Evolutionary conservation across 2,329 filamentous ascomycete genomes (phyloP).

Genomic region (Penicillium aurantiogriseum): DNA sequence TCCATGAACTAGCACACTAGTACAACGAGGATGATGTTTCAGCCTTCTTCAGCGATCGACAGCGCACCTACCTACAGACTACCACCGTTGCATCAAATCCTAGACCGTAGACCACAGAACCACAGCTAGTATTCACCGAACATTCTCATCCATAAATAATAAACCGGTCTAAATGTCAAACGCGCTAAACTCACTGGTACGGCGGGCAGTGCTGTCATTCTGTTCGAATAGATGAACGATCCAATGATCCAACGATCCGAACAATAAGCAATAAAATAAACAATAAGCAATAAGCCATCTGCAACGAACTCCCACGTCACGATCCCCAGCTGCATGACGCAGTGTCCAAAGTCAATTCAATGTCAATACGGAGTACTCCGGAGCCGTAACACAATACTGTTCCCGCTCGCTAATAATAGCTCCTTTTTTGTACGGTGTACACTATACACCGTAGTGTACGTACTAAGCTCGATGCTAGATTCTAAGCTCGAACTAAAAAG

Average conservation of each 20-base stretch:
- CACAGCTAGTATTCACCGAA: background rate
- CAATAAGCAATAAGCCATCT: background rate
- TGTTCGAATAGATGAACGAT: background rate
- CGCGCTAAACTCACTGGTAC: background rate
- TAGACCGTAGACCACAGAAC: background rate
- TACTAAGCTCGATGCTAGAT: background rate
- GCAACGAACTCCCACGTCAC: background rate
- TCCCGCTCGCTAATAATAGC: conserved; percentile 10
- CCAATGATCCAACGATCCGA: background rate
- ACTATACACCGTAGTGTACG: background rate
- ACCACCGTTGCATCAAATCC: conserved; percentile 1
- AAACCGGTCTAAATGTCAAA: background rate
- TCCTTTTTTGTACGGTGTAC: background rate
- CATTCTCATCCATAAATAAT: background rate
- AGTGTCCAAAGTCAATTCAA: too few species aligned
- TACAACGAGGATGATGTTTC: background rate
- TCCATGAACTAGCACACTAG: background rate
- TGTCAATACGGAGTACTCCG: too few species aligned
- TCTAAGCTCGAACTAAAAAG: background rate
- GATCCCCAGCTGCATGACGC: background rate
- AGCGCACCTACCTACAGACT: background rate
- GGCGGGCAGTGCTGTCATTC: background rate
- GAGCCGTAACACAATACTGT: background rate
- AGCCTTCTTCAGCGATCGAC: background rate
- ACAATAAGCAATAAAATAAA: background rate